phyloP scores from a whole-genome alignment of 2,329 filamentous ascomycete genomes.

The Coniochaeta pulveracea region DNA sequence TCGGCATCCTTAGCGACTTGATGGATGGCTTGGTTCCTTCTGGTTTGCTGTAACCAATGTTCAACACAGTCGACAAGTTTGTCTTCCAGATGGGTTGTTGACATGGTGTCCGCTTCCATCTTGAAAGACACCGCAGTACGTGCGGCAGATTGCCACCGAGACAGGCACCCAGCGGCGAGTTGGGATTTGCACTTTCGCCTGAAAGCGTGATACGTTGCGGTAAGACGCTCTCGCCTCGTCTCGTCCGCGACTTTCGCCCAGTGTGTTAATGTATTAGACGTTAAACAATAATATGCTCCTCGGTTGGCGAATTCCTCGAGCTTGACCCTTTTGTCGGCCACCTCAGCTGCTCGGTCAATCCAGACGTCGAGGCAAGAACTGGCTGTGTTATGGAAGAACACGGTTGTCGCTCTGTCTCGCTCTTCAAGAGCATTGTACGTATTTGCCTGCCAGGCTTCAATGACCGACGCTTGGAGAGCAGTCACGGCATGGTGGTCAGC shows the following conservation, averaged over 20 bases:
- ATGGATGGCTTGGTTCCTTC: slow-evolving; percentile 8
- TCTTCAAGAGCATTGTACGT: background rate
- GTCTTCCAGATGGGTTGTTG: slow-evolving; percentile 13
- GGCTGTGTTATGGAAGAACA: background rate
- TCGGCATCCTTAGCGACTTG: slow-evolving; percentile 16
- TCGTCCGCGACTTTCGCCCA: slow-evolving; percentile 12
- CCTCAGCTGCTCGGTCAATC: background rate
- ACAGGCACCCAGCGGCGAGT: slow-evolving; percentile 12
- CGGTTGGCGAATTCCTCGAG: slow-evolving; percentile 7
- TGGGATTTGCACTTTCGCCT: slow-evolving; percentile 14
- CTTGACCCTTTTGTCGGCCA: slow-evolving; percentile 1
- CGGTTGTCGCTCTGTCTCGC: background rate
- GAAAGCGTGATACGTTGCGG: slow-evolving; percentile 12
- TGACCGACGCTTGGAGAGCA: background rate
- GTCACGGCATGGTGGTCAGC: slow-evolving; percentile 7
- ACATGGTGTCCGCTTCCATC: slow-evolving; percentile 13
- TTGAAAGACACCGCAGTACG: slow-evolving; percentile 10
- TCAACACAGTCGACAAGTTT: slow-evolving; percentile 13
- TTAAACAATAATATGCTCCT: slow-evolving; percentile 8
- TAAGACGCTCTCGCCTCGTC: slow-evolving; percentile 13
- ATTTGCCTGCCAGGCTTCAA: background rate
- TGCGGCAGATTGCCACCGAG: slow-evolving; percentile 13
- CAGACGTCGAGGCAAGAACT: background rate
- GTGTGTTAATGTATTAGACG: slow-evolving; percentile 8
- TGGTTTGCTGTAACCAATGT: slow-evolving; percentile 11